phyloP scores from a whole-genome alignment of 345 rosid genomes.

The Citrus glauca region DNA sequence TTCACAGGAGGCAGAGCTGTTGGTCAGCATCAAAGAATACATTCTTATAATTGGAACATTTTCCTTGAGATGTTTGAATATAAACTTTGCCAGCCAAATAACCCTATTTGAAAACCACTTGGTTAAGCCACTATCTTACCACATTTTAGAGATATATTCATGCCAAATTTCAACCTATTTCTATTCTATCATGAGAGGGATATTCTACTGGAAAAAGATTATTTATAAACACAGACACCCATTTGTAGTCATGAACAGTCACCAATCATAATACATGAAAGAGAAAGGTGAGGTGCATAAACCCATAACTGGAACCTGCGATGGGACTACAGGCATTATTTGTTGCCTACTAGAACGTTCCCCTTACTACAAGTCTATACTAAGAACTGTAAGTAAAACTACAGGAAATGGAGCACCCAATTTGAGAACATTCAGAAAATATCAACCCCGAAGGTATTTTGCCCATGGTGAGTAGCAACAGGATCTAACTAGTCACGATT shows the following conservation, averaged over 20 bases:
- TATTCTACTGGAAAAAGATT: constrained; percentile 4
- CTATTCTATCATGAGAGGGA: background rate
- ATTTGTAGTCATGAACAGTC: background rate
- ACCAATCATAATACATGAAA: constrained; percentile 10
- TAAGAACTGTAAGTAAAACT: background rate
- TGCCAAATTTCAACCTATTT: background rate
- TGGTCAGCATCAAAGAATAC: constrained; percentile 69
- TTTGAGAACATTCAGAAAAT: background rate
- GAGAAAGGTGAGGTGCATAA: background rate
- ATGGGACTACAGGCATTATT: constrained; percentile 1
- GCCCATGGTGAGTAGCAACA: background rate
- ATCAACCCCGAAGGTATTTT: background rate
- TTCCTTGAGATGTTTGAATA: background rate
- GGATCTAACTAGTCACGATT: constrained; percentile 30
- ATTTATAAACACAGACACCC: constrained; percentile 3
- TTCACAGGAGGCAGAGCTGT: constrained; percentile 64
- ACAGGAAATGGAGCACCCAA: background rate
- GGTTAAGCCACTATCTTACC: no score
- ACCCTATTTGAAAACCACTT: no score
- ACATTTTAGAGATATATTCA: background rate
- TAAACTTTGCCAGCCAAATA: background rate
- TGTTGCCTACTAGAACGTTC: background rate
- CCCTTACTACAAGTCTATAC: constrained; percentile 8
- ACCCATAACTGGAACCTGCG: background rate
- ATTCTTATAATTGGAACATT: constrained; percentile 55